Conservation (phyloP, 1,284 basidiomycete genomes). For the Porodaedalea pini region DNA sequence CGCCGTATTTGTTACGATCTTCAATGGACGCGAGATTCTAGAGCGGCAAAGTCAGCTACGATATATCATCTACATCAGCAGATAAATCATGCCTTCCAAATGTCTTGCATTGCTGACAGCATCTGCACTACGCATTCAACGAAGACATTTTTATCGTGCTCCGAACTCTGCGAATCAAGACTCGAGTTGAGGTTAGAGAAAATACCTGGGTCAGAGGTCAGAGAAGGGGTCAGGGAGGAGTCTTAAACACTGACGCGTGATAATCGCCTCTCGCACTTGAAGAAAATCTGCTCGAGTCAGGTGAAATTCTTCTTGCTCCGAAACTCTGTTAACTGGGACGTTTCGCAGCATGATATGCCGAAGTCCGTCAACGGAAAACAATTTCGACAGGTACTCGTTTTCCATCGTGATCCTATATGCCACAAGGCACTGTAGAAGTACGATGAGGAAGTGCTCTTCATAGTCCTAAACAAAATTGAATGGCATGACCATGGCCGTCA, state of each 20-base stretch:
- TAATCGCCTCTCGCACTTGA: conserved; percentile 6
- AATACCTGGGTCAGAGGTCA: conserved; percentile 5
- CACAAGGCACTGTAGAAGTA: conserved; percentile 56
- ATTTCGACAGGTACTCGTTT: conserved; percentile 51
- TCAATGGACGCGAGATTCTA: neutral
- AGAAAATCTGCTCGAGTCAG: conserved; percentile 4
- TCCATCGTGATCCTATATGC: conserved; percentile 53
- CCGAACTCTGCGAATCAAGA: neutral
- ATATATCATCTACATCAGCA: neutral
- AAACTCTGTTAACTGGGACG: conserved; percentile 23
- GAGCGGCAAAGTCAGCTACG: neutral
- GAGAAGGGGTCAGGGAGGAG: neutral
- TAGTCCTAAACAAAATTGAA: conserved; percentile 38
- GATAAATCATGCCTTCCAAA: conserved; percentile 6
- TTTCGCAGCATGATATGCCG: conserved; percentile 49
- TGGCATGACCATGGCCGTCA: neutral
- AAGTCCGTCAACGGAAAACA: conserved; percentile 51
- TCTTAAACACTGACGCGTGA: conserved; percentile 4
- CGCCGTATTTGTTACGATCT: conserved; percentile 4
- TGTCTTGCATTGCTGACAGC: conserved; percentile 19
- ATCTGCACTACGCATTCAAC: conserved; percentile 14
- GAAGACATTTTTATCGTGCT: conserved; percentile 5
- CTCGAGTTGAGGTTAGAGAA: conserved; percentile 9
- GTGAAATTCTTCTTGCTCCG: conserved; percentile 6
- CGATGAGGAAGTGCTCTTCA: conserved; percentile 51